These are phyloP conservation scores for Pyracantha coccinea DNA, from an alignment of 331 rosid species.

Conservation along the genomic window DNA sequence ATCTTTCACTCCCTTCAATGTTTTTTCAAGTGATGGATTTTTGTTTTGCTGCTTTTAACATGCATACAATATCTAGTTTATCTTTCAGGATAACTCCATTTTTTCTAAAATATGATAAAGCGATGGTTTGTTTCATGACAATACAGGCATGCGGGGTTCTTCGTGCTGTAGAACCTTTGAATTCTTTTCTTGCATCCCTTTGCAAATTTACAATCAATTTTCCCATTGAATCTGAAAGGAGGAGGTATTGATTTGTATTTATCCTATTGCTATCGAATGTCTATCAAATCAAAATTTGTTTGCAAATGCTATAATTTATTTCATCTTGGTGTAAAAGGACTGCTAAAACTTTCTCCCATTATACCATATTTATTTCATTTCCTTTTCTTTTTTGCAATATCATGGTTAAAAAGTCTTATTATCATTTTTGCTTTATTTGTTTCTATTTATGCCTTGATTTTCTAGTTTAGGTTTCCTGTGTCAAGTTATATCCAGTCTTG, in stretches of 20 bases:
- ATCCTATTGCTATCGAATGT: neutral
- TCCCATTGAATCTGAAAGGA: conserved; percentile 74
- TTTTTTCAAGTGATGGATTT: neutral
- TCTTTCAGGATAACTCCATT: conserved; percentile 6
- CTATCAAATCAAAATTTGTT: neutral
- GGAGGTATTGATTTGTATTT: conserved; percentile 46
- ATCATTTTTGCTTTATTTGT: conserved; percentile 2
- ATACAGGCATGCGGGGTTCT: conserved; percentile 95
- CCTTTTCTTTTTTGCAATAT: neutral
- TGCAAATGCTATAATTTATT: neutral
- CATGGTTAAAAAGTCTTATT: neutral
- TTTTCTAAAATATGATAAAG: neutral
- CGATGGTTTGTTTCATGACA: conserved; percentile 16
- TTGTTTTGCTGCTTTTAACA: neutral
- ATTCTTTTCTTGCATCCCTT: conserved; percentile 94
- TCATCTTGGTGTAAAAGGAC: neutral
- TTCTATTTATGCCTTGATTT: neutral
- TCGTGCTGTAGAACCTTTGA: conserved; percentile 86
- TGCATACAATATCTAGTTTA: conserved; percentile 11
- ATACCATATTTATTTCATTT: neutral
- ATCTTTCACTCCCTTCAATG: neutral
- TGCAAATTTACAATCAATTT: conserved; percentile 94
- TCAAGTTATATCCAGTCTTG: neutral
- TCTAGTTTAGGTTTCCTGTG: neutral
- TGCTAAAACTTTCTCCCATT: neutral